Conservation (phyloP, 495 filamentous ascomycete genomes). For the Podospora pseudopauciseta region DNA sequence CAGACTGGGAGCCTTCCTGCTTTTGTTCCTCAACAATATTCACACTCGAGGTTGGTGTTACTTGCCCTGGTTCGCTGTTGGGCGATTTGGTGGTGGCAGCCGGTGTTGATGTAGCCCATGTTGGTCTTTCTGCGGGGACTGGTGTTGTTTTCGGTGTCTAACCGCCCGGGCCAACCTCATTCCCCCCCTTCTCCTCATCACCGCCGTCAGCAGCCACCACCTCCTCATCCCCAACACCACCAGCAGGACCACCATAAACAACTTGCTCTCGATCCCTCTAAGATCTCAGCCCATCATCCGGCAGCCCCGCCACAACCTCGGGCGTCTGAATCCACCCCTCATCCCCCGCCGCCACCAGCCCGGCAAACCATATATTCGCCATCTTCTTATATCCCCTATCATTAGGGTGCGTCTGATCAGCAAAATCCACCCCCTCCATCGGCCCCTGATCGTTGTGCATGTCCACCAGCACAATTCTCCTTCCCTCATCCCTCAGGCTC, state of each 20-base stretch:
- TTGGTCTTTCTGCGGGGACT: background rate
- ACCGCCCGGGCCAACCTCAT: background rate
- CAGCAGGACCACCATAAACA: background rate
- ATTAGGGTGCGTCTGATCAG: constrained; percentile 49
- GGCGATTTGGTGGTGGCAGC: background rate
- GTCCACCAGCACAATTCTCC: constrained; percentile 46
- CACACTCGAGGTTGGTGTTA: no score
- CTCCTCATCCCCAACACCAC: background rate
- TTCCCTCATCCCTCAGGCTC: constrained; percentile 27
- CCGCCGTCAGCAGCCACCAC: background rate
- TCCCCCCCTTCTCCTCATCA: background rate
- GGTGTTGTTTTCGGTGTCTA: no score
- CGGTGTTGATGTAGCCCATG: background rate
- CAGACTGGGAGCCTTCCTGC: no score
- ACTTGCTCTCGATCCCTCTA: background rate
- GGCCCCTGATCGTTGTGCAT: constrained; percentile 39
- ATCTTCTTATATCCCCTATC: constrained; percentile 51
- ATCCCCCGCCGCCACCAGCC: constrained; percentile 32
- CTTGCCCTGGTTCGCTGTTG: background rate
- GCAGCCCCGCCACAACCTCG: constrained; percentile 22
- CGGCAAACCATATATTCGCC: constrained; percentile 50
- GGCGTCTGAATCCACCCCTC: constrained; percentile 26
- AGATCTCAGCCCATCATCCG: constrained; percentile 14
- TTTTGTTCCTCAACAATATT: no score
- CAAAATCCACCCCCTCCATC: constrained; percentile 30